Base-by-base conservation (phyloP, 2,329 filamentous ascomycete genomes). In the Pseudogymnoascus sp. region DNA sequence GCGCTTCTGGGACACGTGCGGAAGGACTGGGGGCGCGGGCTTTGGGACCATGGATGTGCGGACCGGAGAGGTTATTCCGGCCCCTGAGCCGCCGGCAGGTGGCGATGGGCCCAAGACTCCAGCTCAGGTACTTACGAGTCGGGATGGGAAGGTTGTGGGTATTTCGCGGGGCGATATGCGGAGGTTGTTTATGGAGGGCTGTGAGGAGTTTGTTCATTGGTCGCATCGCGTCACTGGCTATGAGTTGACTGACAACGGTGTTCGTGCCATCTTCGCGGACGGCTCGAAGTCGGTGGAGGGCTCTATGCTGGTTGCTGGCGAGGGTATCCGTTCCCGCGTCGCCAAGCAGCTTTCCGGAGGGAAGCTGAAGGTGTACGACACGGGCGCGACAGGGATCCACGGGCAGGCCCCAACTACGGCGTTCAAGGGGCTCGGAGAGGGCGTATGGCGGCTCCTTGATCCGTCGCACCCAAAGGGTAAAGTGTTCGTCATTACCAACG, bases 91-190 rank as follows among this genome's bases (percentile, higher is more conserved):
- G 0, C 36, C 58, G 8, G 61, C 65, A 35, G 65, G 63, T n/a
- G 59, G 15, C 33, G 50, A 60, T 31, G 63, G 68, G 10, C 72
- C 75, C 64, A 71, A 67, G 1, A 61, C 26, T 2, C 64, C 68
- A 3, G 58, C 59, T 35, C 71, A 74, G 61, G 35, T 59, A 0
- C 72, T 86, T 31, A 62, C 71, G 0, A 84, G 81, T 13, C 77
- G 83, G 17, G 82, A 75, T 39, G 82, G 81, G 4, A 84, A 86
- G 68, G 75, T 84, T 7, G 77, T 88, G 0, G 84, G 84, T 0
- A 84, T 87, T 40, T 78, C 83, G 0, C 74, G 85, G 4, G 84
- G 84, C 4, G 83, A 85, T 36, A 87, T 88, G 84, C 77, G 85
- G 2, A 76, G 72, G 54, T 64, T 83, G 4, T 87, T 88, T 67